Conservation (phyloP, 768 basidiomycete species). For the Russula olivacea region DNA sequence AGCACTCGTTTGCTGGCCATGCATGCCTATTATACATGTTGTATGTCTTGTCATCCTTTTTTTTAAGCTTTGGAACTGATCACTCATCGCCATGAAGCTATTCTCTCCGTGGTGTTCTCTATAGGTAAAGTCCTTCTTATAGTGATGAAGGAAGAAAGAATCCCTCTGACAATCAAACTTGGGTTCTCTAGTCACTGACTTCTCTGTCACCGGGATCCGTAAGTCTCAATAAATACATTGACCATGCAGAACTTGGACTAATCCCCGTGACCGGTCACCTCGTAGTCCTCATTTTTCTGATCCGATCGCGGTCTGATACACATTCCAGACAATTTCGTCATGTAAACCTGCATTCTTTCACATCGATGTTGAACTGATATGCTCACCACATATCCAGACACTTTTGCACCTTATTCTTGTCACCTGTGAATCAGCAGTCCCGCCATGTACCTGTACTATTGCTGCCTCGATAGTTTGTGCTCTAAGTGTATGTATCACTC, state of each 20-base stretch:
- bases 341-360: background rate
- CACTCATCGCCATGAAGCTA: background rate
- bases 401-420: constrained; percentile 23
- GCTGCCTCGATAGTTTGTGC: constrained; percentile 26
- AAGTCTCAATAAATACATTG: background rate
- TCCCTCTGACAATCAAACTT: background rate
- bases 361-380: background rate
- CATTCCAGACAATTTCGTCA: constrained; percentile 12
- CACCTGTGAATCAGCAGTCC: constrained; percentile 31
- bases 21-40: constrained; percentile 12
- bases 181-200: constrained; percentile 3
- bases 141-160: background rate
- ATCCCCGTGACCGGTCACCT: background rate
- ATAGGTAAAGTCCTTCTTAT: background rate
- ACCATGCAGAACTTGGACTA: background rate
- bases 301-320: constrained; percentile 4
- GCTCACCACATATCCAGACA: background rate
- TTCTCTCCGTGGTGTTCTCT: constrained; percentile 4
- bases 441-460: constrained; percentile 29
- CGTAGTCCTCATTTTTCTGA: constrained; percentile 17
- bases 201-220: constrained; percentile 17
- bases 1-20: background rate
- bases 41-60: constrained; percentile 10
- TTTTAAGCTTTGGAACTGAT: background rate
- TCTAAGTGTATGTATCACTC: background rate